Evolutionary conservation across 108 stramenopile species (phyloP), one percentile per base, ranked within the genome.

Genomic region (Cyclotella choctawhatcheeana): DNA sequence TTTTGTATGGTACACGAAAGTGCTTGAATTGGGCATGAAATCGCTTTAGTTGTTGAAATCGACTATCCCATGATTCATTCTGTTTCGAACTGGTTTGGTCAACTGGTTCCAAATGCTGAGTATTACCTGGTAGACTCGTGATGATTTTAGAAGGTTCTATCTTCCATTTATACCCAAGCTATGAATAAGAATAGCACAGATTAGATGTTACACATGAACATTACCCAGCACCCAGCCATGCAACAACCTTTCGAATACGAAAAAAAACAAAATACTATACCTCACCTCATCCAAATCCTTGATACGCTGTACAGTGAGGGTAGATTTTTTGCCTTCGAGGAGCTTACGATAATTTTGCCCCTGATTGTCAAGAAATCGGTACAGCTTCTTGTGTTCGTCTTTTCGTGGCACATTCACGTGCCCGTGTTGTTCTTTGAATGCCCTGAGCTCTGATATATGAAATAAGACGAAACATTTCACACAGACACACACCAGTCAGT

Each of bases 331-430:
- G 7, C 81, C 81, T 31, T 58, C 25, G 6, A 71, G 44, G 22
- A 76, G 22, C 34, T 37, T 44, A 5, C 67, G 56, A 54, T 82
- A 82, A 43, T 77, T 60, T 18, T 76, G 59, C n/a, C 66, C 58
- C 52, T 82, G 70, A 40, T 65, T 65, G 50, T 52, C 33, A 12
- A 72, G 30, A 21, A 64, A 72, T 2, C 37, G 29, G 45, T 20
- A 64, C 17, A 72, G 63, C 12, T 72, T 48, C 26, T 64, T 65
- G 25, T 40, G 25, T 20, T 72, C 34, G 13, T 74, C 27, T 22
- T 20, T 67, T 2, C 33, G 8, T 6, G 73, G 32, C n/a, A 67
- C 55, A 16, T 67, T 58, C 26, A 67, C 24, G 56, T 74, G 73
- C 16, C 73, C 73, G 53, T 67, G 44, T 58, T 17, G 40, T 30